phyloP scores from a whole-genome alignment of 2,329 filamentous ascomycete genomes.

The Mollisia scopiformis region DNA sequence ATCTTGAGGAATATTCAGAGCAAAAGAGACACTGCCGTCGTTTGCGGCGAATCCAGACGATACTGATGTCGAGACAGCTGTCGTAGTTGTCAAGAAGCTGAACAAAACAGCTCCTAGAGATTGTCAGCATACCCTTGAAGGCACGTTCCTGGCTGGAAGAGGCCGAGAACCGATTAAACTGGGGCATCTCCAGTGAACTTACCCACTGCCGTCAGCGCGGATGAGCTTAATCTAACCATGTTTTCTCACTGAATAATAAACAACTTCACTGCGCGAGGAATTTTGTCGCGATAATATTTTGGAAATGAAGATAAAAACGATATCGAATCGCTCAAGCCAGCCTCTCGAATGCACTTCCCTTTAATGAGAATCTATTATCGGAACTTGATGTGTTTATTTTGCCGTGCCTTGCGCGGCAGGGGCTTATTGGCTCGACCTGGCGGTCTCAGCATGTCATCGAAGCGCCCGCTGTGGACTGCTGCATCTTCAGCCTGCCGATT shows the following conservation, averaged over 20 bases:
- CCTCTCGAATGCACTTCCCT: not conserved
- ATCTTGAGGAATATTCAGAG: conserved; percentile 51
- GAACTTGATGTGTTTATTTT: not conserved
- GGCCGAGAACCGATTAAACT: too few species aligned
- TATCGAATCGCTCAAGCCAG: not conserved
- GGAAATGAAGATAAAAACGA: not conserved
- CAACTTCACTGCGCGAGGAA: not conserved
- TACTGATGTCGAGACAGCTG: conserved; percentile 24
- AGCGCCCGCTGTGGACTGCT: not conserved
- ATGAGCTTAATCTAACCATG: conserved; percentile 21
- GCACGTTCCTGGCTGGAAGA: conserved; percentile 5
- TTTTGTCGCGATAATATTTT: not conserved
- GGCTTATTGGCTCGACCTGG: not conserved
- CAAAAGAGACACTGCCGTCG: conserved; percentile 50
- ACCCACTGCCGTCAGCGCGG: conserved; percentile 19
- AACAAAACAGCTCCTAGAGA: conserved; percentile 7
- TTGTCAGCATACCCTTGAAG: conserved; percentile 1
- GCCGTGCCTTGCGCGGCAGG: not conserved
- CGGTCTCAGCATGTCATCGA: not conserved
- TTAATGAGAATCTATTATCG: not conserved
- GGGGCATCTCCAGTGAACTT: not conserved
- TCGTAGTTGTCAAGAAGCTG: conserved; percentile 15
- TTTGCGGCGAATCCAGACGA: conserved; percentile 53
- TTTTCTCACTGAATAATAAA: not conserved
- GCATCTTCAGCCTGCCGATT: not conserved